These are phyloP conservation scores for Physcomitrellopsis africana DNA, from an alignment of 225 moss, liverwort and hornwort genomes.

Conservation along the genomic window DNA sequence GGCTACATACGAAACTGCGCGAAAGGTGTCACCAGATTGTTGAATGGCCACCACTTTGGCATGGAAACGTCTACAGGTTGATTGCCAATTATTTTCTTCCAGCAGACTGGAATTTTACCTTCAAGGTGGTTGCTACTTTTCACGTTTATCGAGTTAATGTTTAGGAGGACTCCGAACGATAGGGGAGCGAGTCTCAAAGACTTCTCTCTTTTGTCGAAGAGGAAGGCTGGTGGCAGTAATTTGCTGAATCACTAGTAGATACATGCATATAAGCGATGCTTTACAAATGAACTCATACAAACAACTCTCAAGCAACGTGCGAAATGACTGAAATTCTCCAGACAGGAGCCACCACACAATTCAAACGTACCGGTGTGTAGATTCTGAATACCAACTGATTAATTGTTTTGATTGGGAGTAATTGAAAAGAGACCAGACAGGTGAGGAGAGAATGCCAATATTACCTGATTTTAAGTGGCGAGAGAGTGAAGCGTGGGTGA, in stretches of 20 bases:
- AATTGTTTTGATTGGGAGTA: not conserved
- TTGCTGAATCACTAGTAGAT: not conserved
- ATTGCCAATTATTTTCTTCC: no score
- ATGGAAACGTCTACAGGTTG: no score
- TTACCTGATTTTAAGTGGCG: conserved; percentile 50
- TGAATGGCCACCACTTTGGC: no score
- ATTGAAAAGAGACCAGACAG: not conserved
- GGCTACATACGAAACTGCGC: no score
- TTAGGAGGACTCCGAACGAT: no score
- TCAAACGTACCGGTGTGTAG: not conserved
- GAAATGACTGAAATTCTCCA: conserved; percentile 6
- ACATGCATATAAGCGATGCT: not conserved
- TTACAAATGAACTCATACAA: not conserved
- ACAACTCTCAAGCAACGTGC: not conserved
- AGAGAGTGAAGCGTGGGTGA: conserved; percentile 61
- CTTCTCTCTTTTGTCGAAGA: no score
- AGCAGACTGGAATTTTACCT: no score
- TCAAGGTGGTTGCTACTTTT: no score
- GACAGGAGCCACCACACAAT: not conserved
- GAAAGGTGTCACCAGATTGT: no score
- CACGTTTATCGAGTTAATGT: no score
- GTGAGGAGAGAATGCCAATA: conserved; percentile 48
- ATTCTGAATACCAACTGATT: no score
- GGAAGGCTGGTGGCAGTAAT: not conserved
- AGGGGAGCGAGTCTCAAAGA: no score